Conservation (phyloP, 192 early-diverging fungal genomes). For the Glomus cerebriforme region DNA sequence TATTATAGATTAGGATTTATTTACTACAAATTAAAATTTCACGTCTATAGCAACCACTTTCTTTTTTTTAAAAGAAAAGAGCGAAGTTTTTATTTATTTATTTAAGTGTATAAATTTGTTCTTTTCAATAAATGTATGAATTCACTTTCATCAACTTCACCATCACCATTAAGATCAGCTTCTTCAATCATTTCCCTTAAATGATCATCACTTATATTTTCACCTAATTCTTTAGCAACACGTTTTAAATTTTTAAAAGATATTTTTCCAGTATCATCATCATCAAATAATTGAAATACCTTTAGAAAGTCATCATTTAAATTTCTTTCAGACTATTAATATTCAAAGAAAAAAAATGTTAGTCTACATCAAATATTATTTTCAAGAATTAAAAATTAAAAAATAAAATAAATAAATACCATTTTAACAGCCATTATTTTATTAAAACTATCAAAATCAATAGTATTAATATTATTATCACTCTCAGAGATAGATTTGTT, state of each 20-base stretch:
- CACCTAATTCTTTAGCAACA: conserved; percentile 64
- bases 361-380: neutral
- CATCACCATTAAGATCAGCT: conserved; percentile 62
- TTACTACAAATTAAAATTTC: too few relatives aligned
- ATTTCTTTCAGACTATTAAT: conserved; percentile 61
- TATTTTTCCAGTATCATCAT: conserved; percentile 68
- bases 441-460: conserved; percentile 52
- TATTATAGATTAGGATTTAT: too few relatives aligned
- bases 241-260: conserved; percentile 74
- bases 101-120: conserved; percentile 46
- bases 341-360: neutral
- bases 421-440: conserved; percentile 63
- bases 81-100: too few relatives aligned
- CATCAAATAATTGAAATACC: conserved; percentile 82
- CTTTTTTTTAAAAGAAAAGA: too few relatives aligned
- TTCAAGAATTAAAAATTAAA: neutral
- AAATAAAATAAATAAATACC: conserved; percentile 36
- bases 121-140: conserved; percentile 66
- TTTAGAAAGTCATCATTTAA: conserved; percentile 70
- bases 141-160: conserved; percentile 64
- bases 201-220: conserved; percentile 66
- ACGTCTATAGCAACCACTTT: too few relatives aligned
- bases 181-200: conserved; percentile 69
- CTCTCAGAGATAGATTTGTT: conserved; percentile 5
- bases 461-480: conserved; percentile 39